Base-by-base conservation (phyloP, 805 yeast genomes). In the Saturnispora hagleri region DNA sequence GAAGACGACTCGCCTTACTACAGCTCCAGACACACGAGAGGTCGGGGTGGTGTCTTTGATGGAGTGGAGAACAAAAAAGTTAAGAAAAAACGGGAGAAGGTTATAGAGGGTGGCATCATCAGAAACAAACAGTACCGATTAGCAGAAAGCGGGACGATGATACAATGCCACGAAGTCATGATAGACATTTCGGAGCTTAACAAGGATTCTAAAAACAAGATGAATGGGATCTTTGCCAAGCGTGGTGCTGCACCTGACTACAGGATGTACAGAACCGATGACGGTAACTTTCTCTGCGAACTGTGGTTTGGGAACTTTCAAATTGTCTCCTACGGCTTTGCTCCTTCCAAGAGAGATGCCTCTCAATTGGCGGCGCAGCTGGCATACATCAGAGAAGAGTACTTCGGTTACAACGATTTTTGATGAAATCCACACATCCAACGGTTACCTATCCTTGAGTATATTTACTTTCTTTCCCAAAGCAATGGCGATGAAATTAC, bases 291-390 rank as follows among this genome's bases (percentile, higher is more conserved):
- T 18, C 40, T 57, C 4, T 47, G 57, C 27, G 60, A 57, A 17
- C 24, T 57, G 35, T 51, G 56, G 54, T 57, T 51, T 43, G 43
- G 51, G 8, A 46, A 35, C 10, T 35, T 17, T 4, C 58, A 57
- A 35, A 54, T 55, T 31, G 57, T 57, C 3, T n/a, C 51, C 6
- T 57, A 55, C 45, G 60, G 60, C 7, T 24, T 57, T 7, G 58
- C 56, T 12, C 20, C 27, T 17, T 54, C 42, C 24, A 57, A 55
- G 22, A 46, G 48, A 26, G 38, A 49, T 33, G 49, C 60, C 2
- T 46, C 56, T n/a, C 60, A 57, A 28, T 50, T 57, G 41, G 60
- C 60, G 27, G 60, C 60, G 5, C 55, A 53, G 47, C 26, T 56
- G 27, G 58, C 58, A 1, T 40, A 42, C 35, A 53, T 53, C 10